Conservation (phyloP, 75 land plant genomes). For the Pinus taeda region DNA sequence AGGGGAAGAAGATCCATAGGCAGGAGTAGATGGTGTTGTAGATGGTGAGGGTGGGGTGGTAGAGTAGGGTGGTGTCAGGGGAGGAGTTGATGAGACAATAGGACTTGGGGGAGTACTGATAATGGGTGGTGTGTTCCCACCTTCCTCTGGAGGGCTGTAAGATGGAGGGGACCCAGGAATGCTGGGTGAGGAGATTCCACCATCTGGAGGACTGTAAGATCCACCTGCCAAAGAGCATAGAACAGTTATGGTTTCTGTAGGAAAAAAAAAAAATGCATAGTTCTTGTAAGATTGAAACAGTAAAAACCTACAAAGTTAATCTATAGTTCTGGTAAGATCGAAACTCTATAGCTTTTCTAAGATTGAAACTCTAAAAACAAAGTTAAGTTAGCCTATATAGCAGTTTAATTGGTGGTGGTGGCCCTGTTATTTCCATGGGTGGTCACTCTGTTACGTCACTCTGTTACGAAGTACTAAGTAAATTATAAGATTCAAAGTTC, state of each 20-base stretch:
- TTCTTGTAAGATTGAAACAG: background rate
- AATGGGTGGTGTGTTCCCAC: background rate
- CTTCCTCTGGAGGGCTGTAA: background rate
- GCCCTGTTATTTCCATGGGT: too few relatives aligned
- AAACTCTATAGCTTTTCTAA: too few relatives aligned
- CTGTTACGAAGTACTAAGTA: too few relatives aligned
- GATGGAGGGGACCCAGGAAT: background rate
- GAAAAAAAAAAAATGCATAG: too few relatives aligned
- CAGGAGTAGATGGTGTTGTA: background rate
- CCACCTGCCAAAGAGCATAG: background rate
- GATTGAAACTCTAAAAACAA: too few relatives aligned
- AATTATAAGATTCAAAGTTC: too few relatives aligned
- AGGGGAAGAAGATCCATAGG: background rate
- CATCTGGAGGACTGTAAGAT: slow-evolving; percentile 11
- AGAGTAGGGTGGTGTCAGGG: background rate
- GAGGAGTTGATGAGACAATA: background rate
- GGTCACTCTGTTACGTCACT: too few relatives aligned
- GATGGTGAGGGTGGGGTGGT: background rate
- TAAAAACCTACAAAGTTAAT: background rate
- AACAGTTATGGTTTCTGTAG: background rate
- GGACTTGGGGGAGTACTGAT: slow-evolving; percentile 7
- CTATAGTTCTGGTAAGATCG: too few relatives aligned
- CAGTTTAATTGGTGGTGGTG: too few relatives aligned
- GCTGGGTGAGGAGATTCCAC: background rate
- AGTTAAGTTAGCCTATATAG: too few relatives aligned